These are phyloP conservation scores for Aspergillus texensis DNA, from an alignment of 2,329 filamentous ascomycete species.

Conservation along the genomic window DNA sequence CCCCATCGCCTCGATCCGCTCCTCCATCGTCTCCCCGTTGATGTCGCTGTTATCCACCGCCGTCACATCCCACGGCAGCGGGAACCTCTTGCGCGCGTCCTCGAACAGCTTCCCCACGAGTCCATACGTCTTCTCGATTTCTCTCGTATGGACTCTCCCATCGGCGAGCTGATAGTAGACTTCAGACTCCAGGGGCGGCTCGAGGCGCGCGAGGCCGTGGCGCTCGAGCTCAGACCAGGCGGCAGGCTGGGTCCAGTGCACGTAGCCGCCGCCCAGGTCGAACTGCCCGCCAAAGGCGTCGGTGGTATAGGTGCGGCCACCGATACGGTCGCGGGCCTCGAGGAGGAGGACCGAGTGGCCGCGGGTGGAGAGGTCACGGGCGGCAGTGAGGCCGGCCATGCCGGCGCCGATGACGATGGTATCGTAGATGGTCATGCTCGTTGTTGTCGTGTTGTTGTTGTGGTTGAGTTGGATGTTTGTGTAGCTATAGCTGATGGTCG, in stretches of 20 bases:
- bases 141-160: slow-evolving; percentile 8
- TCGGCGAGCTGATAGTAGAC: slow-evolving; percentile 1
- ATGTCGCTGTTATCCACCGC: slow-evolving; percentile 14
- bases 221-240: slow-evolving; percentile 11
- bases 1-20: slow-evolving; percentile 11
- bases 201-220: slow-evolving; percentile 1
- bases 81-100: slow-evolving; percentile 17
- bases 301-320: slow-evolving; percentile 9
- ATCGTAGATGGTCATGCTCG: too few species aligned
- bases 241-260: slow-evolving; percentile 12
- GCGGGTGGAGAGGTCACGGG: slow-evolving; percentile 6
- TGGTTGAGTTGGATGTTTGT: too few species aligned
- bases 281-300: slow-evolving; percentile 7
- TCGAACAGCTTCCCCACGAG: slow-evolving; percentile 6
- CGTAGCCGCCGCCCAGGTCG: slow-evolving; percentile 12
- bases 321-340: slow-evolving; percentile 10
- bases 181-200: slow-evolving; percentile 4
- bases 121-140: neutral
- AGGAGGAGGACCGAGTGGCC: slow-evolving; percentile 10
- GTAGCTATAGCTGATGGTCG: too few species aligned
- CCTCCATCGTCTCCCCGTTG: slow-evolving; percentile 13
- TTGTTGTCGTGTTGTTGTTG: too few species aligned
- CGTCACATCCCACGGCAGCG: slow-evolving; percentile 9
- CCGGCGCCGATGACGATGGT: neutral
- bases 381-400: slow-evolving; percentile 2